Conservation (phyloP, 352 stramenopile genomes). For the Globisporangium acanthophoron region DNA sequence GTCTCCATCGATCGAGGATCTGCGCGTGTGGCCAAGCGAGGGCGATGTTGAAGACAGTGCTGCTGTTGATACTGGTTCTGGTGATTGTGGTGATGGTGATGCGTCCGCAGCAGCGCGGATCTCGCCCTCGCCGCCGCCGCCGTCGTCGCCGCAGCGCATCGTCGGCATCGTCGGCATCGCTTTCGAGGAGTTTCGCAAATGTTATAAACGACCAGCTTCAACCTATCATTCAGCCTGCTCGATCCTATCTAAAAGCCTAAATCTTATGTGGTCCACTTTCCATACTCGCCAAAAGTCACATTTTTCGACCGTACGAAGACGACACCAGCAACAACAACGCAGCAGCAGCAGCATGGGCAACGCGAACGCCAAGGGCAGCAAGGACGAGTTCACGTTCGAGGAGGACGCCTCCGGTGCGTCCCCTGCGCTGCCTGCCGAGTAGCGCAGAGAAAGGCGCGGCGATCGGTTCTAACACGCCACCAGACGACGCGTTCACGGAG, state of each 20-base stretch:
- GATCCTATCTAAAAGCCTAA: not conserved
- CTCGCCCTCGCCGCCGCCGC: not conserved
- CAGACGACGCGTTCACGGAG: constrained; percentile 88
- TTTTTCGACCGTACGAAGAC: not conserved
- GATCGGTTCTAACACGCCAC: not conserved
- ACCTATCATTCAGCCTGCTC: not conserved
- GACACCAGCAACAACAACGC: no score
- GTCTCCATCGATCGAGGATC: constrained; percentile 35
- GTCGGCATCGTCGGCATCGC: not conserved
- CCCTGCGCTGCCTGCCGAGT: not conserved
- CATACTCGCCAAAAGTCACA: not conserved
- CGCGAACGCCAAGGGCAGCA: constrained; percentile 55
- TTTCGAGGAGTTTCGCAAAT: not conserved
- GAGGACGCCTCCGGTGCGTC: constrained; percentile 32
- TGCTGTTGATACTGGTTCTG: not conserved
- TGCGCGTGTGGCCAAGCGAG: not conserved
- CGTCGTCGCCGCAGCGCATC: not conserved
- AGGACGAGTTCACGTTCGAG: constrained; percentile 81
- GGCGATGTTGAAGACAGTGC: not conserved
- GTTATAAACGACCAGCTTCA: not conserved
- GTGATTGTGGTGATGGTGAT: not conserved
- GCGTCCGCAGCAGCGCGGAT: not conserved
- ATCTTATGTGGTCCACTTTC: not conserved
- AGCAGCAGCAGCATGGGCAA: constrained; percentile 35
- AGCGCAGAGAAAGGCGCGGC: not conserved